A percentile compares a stretch with the other conserved stretches of the same genome.
Conservation (phyloP, 2,329 filamentous ascomycete genomes). For the Penicillium hordei region DNA sequence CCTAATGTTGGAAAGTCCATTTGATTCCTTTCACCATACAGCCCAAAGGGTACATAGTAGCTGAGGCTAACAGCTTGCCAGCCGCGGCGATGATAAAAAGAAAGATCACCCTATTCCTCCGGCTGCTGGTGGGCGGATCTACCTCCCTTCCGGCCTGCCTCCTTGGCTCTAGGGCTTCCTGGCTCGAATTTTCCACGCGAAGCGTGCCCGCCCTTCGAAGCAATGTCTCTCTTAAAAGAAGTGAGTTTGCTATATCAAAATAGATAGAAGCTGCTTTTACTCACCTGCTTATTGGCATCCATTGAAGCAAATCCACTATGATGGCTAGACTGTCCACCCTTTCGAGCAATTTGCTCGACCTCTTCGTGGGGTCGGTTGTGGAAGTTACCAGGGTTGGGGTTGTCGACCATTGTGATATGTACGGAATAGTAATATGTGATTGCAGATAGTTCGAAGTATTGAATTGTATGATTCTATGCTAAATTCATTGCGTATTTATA, state of each 20-base stretch:
- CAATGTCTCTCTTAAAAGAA: constrained; percentile 43
- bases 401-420: constrained; percentile 14
- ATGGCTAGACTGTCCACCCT: constrained; percentile 37
- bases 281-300: constrained; percentile 34
- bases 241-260: not conserved
- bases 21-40: not conserved
- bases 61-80: not conserved
- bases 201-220: constrained; percentile 55
- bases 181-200: constrained; percentile 57
- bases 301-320: constrained; percentile 31
- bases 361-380: constrained; percentile 48
- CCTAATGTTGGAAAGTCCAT: not conserved
- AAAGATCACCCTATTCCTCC: not conserved
- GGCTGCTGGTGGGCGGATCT: not conserved
- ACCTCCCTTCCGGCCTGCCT: constrained; percentile 56
- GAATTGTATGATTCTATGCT: not conserved
- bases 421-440: not conserved
- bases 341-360: constrained; percentile 43
- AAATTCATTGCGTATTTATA: not conserved
- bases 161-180: constrained; percentile 53
- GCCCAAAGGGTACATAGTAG: not conserved
- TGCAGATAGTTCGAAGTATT: not conserved
- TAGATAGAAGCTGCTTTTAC: not conserved
- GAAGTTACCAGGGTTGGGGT: constrained; percentile 43
- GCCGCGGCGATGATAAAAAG: not conserved